These are phyloP conservation scores for Cucumis hystrix DNA, from an alignment of 306 rosid species.

Conservation along the genomic window DNA sequence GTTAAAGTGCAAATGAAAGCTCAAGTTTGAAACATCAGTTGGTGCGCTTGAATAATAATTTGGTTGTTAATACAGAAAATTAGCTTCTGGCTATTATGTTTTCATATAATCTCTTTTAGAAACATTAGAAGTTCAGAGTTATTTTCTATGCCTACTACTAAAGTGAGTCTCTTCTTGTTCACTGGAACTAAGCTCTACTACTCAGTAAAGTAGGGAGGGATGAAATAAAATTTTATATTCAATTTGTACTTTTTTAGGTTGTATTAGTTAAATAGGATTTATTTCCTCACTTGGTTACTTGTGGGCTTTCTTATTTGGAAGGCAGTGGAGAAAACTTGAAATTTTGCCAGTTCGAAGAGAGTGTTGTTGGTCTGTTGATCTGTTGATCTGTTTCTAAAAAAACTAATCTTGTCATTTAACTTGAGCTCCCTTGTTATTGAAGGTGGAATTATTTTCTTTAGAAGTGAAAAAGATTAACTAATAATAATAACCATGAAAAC, in stretches of 20 bases:
- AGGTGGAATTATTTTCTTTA: background rate
- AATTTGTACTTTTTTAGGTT: background rate
- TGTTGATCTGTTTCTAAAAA: too few relatives aligned
- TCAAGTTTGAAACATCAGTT: background rate
- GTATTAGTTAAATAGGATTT: too few relatives aligned
- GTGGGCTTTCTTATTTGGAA: too few relatives aligned
- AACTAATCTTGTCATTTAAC: background rate
- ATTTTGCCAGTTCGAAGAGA: too few relatives aligned
- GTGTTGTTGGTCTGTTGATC: too few relatives aligned
- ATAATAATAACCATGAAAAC: background rate
- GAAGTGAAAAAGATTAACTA: background rate
- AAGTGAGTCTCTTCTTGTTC: background rate
- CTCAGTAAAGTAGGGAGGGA: background rate
- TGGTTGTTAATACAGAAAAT: background rate
- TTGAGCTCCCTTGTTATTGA: background rate
- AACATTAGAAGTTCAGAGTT: background rate
- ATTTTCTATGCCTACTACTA: background rate
- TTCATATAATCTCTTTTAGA: background rate
- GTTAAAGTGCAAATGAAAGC: background rate
- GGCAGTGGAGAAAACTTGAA: too few relatives aligned
- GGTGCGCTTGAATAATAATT: background rate
- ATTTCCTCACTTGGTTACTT: too few relatives aligned
- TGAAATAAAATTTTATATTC: background rate
- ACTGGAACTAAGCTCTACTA: background rate
- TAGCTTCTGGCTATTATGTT: background rate